Evolutionary conservation across 441 rosid genomes (phyloP), one percentile per base, ranked within the genome.

Genomic region (Populus hybrid): DNA sequence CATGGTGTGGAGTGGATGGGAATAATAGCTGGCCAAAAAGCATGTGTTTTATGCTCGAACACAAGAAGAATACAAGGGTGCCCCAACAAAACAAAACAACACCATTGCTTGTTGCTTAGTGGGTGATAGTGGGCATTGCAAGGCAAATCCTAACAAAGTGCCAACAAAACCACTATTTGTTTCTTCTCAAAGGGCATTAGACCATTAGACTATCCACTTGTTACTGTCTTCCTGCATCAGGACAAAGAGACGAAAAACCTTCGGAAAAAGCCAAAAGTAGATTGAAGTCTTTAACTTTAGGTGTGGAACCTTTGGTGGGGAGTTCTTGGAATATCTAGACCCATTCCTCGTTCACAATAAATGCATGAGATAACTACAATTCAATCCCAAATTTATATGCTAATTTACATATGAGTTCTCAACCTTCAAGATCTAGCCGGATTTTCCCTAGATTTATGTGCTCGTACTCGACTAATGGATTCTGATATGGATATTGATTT

Each of bases 31-130:
- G 92, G 91, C 88, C 80, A n/a, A 28, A 79, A 74, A 70, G 14
- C 45, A 79, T 88, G 94, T 53, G 83, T 40, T 69, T 80, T 81
- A 79, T 87, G 78, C 81, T 76, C 64, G 36, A 76, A 82, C 70
- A 64, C 75, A 74, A 73, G 38, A 77, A 29, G 45, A 78, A 67
- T 81, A 87, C 90, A 87, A 87, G 42, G 87, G 81, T 83, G 90
- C 85, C 86, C 80, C 56, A 81, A 82, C 92, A 87, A 87, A 80
- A 81, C 89, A 86, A 84, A 89, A 83, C 90, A 84, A 76, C 90
- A 88, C 78, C 81, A 78, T 74, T 68, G 38, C 73, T 86, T 89
- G 91, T 87, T 87, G 85, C 80, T 7, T 89, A 82, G 92, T 83
- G 89, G 89, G 84, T 59, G 83, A 81, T 69, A 28, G 84, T 84